These are phyloP conservation scores for Dipteronia dyeriana DNA, from an alignment of 345 rosid species.

Conservation along the genomic window DNA sequence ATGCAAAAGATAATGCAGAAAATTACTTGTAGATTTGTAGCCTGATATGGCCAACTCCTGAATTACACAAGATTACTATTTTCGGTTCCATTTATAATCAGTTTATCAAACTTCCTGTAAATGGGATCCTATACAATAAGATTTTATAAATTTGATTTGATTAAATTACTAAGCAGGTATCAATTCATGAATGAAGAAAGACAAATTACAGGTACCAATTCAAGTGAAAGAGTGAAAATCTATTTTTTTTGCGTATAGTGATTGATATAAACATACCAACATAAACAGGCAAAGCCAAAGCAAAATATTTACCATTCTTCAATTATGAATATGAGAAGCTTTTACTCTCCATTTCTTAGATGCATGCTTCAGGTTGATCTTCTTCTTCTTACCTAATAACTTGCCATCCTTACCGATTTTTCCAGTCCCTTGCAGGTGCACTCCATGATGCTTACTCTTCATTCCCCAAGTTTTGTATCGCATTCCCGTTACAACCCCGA, in stretches of 20 bases:
- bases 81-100: neutral
- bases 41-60: neutral
- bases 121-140: no score
- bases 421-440: conserved; percentile 30
- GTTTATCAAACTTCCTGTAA: neutral
- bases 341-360: conserved; percentile 30
- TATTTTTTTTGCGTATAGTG: no score
- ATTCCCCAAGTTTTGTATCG: conserved; percentile 39
- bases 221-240: no score
- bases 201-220: no score
- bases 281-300: no score
- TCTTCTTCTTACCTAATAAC: conserved; percentile 45
- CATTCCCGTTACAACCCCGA: conserved; percentile 27
- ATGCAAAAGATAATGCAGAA: neutral
- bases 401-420: conserved; percentile 45
- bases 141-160: no score
- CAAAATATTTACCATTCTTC: neutral
- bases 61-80: neutral
- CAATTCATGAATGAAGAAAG: no score
- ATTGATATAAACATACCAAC: neutral
- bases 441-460: conserved; percentile 41
- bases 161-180: no score
- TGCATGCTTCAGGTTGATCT: conserved; percentile 36
- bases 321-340: conserved; percentile 10
- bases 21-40: neutral